phyloP scores from a whole-genome alignment of 805 yeast species.

The Hanseniaspora vineae region DNA sequence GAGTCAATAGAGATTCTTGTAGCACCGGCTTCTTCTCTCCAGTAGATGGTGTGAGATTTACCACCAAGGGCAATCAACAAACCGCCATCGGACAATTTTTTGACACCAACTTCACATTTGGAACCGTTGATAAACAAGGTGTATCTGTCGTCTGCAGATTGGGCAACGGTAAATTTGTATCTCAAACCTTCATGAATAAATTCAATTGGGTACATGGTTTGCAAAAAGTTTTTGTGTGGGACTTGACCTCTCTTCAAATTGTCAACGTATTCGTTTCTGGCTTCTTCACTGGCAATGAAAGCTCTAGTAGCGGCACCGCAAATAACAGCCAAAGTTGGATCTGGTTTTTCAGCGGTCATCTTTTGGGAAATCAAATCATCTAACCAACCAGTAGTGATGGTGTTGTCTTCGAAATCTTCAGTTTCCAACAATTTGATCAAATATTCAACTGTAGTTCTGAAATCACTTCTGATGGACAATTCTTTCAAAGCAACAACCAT shows the following conservation, averaged over 20 bases:
- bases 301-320: slow-evolving; percentile 99
- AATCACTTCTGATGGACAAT: slow-evolving; percentile 94
- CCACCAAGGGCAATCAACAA: slow-evolving; percentile 79
- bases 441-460: slow-evolving; percentile 95
- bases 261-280: slow-evolving; percentile 51
- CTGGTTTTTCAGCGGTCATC: slow-evolving; percentile 95
- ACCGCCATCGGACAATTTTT: slow-evolving; percentile 91
- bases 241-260: slow-evolving; percentile 95
- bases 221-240: slow-evolving; percentile 66
- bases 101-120: slow-evolving; percentile 74
- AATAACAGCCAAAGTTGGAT: slow-evolving; percentile 74
- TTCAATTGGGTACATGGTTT: slow-evolving; percentile 84
- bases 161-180: slow-evolving; percentile 91
- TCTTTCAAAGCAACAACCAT: slow-evolving; percentile 98
- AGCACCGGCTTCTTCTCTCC: slow-evolving; percentile 95
- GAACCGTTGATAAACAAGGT: slow-evolving; percentile 91
- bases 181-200: slow-evolving; percentile 90
- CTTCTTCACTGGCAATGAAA: slow-evolving; percentile 60
- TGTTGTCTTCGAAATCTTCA: slow-evolving; percentile 90
- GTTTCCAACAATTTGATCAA: slow-evolving; percentile 90
- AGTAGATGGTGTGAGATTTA: slow-evolving; percentile 86
- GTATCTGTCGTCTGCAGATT: slow-evolving; percentile 74
- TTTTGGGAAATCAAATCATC: slow-evolving; percentile 90
- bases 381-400: slow-evolving; percentile 97
- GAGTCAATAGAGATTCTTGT: slow-evolving; percentile 92